phyloP scores from a whole-genome alignment of 2,329 filamentous ascomycete species.

The Microcyclosporella mali region DNA sequence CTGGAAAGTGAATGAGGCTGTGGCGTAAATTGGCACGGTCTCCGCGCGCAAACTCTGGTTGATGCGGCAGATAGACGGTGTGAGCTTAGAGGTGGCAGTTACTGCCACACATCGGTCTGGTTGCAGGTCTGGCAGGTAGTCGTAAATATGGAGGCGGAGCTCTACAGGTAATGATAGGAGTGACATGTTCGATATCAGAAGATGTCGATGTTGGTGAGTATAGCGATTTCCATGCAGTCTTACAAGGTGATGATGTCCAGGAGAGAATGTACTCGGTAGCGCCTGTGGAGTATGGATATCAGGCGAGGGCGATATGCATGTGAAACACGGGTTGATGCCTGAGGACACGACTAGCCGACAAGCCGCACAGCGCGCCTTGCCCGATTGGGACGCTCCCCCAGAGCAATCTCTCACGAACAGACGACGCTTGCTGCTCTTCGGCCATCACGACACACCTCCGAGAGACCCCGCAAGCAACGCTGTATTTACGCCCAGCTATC shows the following conservation, averaged over 20 bases:
- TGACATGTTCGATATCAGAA: conserved; percentile 7
- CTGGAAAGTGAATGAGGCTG: conserved; percentile 18
- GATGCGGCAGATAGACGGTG: conserved; percentile 21
- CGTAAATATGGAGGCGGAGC: conserved; percentile 18
- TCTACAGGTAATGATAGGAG: conserved; percentile 14
- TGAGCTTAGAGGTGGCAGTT: conserved; percentile 13
- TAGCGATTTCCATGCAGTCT: too few species aligned
- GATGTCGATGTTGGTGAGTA: too few species aligned
- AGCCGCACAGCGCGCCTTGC: too few species aligned
- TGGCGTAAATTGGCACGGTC: conserved; percentile 20
- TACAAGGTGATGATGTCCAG: too few species aligned
- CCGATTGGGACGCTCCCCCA: too few species aligned
- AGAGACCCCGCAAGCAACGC: neutral
- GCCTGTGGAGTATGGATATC: too few species aligned
- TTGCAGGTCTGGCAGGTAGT: conserved; percentile 16
- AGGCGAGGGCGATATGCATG: too few species aligned
- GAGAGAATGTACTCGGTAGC: too few species aligned
- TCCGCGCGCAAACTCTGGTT: conserved; percentile 17
- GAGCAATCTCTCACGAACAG: too few species aligned
- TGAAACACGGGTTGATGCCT: too few species aligned
- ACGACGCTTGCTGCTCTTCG: neutral
- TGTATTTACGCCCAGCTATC: neutral
- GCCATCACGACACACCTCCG: conserved; percentile 1
- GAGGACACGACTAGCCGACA: too few species aligned
- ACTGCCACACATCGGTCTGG: conserved; percentile 10